A percentile compares a stretch with the other conserved stretches of the same genome.
Conservation (phyloP, 139 green algal species). For the Chlorella sp. region DNA sequence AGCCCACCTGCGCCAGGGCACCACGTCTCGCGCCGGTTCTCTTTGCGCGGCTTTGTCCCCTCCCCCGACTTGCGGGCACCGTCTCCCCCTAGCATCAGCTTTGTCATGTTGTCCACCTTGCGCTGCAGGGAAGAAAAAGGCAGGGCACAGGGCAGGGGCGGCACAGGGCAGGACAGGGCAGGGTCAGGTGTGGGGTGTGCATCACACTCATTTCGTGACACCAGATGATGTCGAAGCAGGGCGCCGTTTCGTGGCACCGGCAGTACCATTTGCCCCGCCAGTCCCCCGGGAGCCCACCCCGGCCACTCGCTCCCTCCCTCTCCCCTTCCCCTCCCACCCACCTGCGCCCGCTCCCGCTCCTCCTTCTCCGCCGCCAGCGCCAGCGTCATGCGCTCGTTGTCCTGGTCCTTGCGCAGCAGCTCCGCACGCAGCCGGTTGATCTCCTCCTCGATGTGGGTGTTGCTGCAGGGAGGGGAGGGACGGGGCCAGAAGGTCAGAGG, state of each 20-base stretch:
- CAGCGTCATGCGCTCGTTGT: slow-evolving; percentile 79
- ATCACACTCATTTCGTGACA: not conserved
- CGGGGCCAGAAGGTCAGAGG: not conserved
- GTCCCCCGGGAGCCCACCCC: not conserved
- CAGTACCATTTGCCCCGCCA: not conserved
- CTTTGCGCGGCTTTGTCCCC: slow-evolving; percentile 27
- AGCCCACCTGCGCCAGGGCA: slow-evolving; percentile 43
- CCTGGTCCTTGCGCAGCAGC: slow-evolving; percentile 86
- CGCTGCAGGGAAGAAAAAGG: slow-evolving; percentile 43
- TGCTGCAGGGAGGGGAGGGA: slow-evolving; percentile 34
- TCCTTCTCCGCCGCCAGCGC: slow-evolving; percentile 76
- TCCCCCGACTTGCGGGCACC: slow-evolving; percentile 4
- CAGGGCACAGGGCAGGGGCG: not conserved
- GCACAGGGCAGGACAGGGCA: not conserved
- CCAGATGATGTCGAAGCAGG: not conserved
- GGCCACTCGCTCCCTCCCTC: not conserved
- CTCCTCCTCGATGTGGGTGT: slow-evolving; percentile 68
- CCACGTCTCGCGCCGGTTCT: slow-evolving; percentile 64
- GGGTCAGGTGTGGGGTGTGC: not conserved
- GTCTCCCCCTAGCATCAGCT: slow-evolving; percentile 52
- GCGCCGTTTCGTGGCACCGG: not conserved
- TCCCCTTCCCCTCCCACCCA: not conserved
- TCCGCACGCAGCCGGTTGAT: slow-evolving; percentile 68
- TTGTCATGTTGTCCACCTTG: slow-evolving; percentile 66
- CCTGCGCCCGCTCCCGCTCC: slow-evolving; percentile 76